These are phyloP conservation scores for Phytophthora boehmeriae DNA, from an alignment of 352 stramenopile genomes.

Conservation along the genomic window DNA sequence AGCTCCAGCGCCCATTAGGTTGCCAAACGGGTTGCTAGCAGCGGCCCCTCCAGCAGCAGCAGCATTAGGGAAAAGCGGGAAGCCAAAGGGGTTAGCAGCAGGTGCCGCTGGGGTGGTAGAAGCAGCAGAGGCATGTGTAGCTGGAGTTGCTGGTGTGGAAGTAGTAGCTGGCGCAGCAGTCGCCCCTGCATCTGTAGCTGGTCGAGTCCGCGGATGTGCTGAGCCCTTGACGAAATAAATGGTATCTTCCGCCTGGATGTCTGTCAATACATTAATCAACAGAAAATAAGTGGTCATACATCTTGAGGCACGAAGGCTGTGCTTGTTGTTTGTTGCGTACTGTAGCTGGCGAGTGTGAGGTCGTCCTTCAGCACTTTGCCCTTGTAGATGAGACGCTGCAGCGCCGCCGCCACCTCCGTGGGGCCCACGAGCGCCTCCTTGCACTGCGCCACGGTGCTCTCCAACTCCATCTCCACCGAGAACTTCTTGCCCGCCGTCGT, in stretches of 20 bases:
- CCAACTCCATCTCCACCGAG: slow-evolving; percentile 72
- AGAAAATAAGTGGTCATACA: background rate
- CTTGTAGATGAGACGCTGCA: slow-evolving; percentile 91
- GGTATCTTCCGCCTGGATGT: slow-evolving; percentile 79
- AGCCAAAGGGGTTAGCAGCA: slow-evolving; percentile 56
- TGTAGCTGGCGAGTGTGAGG: slow-evolving; percentile 81
- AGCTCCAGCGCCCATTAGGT: slow-evolving; percentile 48
- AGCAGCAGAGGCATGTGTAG: slow-evolving; percentile 11
- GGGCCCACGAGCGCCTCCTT: slow-evolving; percentile 74
- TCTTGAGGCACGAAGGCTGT: background rate
- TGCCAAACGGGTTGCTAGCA: slow-evolving; percentile 62
- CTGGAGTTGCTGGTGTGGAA: slow-evolving; percentile 19
- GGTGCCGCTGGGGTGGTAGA: slow-evolving; percentile 8
- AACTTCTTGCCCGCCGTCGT: slow-evolving; percentile 85
- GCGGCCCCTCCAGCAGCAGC: slow-evolving; percentile 15
- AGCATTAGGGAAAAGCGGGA: slow-evolving; percentile 49
- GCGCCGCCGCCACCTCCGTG: slow-evolving; percentile 72
- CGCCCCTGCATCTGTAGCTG: slow-evolving; percentile 19
- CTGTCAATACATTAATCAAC: slow-evolving; percentile 22
- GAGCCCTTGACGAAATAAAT: slow-evolving; percentile 88
- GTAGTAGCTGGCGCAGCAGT: slow-evolving; percentile 26
- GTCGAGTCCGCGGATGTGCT: slow-evolving; percentile 31
- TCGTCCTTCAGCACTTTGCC: slow-evolving; percentile 93
- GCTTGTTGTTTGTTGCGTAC: slow-evolving; percentile 32
- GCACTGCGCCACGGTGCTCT: slow-evolving; percentile 72